phyloP scores from a whole-genome alignment of 805 yeast species.

The Nakazawaea siamensis region DNA sequence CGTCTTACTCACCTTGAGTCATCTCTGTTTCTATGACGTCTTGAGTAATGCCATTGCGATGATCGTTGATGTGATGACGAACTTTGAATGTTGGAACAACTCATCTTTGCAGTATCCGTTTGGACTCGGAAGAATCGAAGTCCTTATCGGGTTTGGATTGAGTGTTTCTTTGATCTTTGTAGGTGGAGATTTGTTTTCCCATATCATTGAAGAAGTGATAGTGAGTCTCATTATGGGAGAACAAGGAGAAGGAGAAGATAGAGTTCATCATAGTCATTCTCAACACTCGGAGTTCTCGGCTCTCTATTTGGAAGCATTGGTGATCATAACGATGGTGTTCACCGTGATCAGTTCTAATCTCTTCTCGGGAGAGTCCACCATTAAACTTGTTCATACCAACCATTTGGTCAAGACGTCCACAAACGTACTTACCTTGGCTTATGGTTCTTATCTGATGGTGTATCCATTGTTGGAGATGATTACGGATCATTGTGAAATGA shows the following conservation, averaged over 20 bases:
- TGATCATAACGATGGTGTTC: slow-evolving; percentile 17
- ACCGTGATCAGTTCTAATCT: slow-evolving; percentile 27
- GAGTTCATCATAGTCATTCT: slow-evolving; percentile 22
- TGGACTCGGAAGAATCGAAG: slow-evolving; percentile 89
- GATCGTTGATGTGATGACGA: slow-evolving; percentile 72
- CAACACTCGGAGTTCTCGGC: slow-evolving; percentile 15
- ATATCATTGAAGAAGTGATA: slow-evolving; percentile 71
- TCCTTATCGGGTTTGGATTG: slow-evolving; percentile 78
- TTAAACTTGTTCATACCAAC: slow-evolving; percentile 17
- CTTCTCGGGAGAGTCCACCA: slow-evolving; percentile 11
- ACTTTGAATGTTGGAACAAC: slow-evolving; percentile 86
- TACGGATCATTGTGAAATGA: slow-evolving; percentile 16
- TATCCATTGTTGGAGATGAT: slow-evolving; percentile 25
- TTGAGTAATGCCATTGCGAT: slow-evolving; percentile 65
- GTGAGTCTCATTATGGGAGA: slow-evolving; percentile 30
- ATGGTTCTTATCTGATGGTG: slow-evolving; percentile 29
- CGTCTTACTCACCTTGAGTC: slow-evolving; percentile 72
- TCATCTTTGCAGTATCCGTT: slow-evolving; percentile 82
- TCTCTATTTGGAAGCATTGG: slow-evolving; percentile 20
- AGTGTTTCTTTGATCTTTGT: slow-evolving; percentile 82
- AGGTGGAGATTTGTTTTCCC: slow-evolving; percentile 84
- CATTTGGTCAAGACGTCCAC: slow-evolving; percentile 11
- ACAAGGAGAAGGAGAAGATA: slow-evolving; percentile 13
- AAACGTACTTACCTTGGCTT: slow-evolving; percentile 35
- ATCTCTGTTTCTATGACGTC: slow-evolving; percentile 80